These are phyloP conservation scores for Nannochloropsis salina DNA, from an alignment of 108 stramenopile genomes.

Conservation along the genomic window DNA sequence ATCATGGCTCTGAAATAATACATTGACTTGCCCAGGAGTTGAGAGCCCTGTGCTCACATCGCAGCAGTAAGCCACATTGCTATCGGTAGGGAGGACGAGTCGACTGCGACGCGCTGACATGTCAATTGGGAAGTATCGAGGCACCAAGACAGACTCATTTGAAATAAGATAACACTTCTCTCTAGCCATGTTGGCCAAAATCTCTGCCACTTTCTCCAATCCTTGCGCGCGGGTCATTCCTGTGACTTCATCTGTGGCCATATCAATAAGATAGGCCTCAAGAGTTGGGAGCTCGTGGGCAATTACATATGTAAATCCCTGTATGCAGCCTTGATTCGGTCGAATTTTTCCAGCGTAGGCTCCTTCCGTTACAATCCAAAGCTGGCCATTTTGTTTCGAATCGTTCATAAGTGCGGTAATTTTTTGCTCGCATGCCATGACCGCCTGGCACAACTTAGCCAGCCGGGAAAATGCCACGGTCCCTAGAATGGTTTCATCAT, in stretches of 20 bases:
- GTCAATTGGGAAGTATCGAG: background rate
- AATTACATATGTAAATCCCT: background rate
- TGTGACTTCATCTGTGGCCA: background rate
- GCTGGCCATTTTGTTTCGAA: background rate
- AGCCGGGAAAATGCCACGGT: background rate
- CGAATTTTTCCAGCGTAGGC: background rate
- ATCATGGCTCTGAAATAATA: background rate
- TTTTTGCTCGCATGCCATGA: constrained; percentile 3
- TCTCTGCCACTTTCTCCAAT: background rate
- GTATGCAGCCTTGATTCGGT: background rate
- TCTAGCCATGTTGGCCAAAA: background rate
- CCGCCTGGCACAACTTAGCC: background rate
- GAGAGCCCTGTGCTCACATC: background rate
- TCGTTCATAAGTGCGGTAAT: background rate
- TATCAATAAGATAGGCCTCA: background rate
- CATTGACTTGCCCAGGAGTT: constrained; percentile 4
- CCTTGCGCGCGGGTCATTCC: background rate
- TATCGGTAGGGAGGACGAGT: background rate
- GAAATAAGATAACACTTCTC: background rate
- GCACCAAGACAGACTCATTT: background rate
- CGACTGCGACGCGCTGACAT: background rate
- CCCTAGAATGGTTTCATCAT: background rate
- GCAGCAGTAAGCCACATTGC: background rate
- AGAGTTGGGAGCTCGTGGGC: constrained; percentile 2
- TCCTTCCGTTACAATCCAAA: constrained; percentile 3